A percentile compares a stretch with the other conserved stretches of the same genome.
Conservation (phyloP, 352 stramenopile genomes). For the Ochromonadaceae sp. region DNA sequence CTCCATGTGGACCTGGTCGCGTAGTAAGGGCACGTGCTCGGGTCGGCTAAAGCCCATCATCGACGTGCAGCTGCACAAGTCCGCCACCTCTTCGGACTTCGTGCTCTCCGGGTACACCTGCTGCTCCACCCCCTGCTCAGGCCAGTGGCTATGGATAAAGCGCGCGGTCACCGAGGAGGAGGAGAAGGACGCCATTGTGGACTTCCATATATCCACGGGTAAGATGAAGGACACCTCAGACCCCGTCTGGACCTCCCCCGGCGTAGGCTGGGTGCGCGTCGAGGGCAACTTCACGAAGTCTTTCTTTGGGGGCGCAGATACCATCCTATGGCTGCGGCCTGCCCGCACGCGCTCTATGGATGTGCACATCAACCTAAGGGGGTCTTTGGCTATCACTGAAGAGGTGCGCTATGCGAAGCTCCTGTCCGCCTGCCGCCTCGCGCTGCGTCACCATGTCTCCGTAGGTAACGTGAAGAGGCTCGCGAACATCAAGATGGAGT, state of each 20-base stretch:
- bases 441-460: background rate
- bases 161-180: background rate
- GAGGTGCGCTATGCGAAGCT: background rate
- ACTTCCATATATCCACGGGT: conserved; percentile 7
- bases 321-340: conserved; percentile 6
- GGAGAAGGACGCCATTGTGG: conserved; percentile 14
- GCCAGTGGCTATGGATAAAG: conserved; percentile 8
- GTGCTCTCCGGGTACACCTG: background rate
- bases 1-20: conserved; percentile 5
- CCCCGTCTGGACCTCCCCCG: background rate
- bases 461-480: background rate
- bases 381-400: background rate
- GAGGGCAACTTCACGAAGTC: conserved; percentile 13
- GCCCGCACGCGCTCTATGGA: background rate
- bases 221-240: background rate
- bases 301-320: background rate
- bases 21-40: conserved; percentile 5
- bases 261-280: conserved; percentile 5
- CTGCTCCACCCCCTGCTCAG: background rate
- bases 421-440: background rate
- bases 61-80: background rate
- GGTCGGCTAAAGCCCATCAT: conserved; percentile 12
- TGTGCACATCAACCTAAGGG: background rate
- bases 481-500: background rate
- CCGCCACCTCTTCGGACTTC: background rate